Conservation (phyloP, 306 rosid genomes). For the Glycine soja region DNA sequence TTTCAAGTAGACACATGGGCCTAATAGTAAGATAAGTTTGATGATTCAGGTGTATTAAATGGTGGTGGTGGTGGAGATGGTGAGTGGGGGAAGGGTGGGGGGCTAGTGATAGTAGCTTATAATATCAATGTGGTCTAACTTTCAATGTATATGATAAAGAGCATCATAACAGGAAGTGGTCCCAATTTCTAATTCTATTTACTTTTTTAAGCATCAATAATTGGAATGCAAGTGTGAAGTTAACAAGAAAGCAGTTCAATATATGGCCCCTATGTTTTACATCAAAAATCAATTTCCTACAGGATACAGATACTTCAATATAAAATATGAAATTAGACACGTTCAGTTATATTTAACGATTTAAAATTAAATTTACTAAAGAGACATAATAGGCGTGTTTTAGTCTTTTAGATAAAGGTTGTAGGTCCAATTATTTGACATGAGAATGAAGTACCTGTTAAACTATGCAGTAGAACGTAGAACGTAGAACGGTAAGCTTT, state of each 20-base stretch:
- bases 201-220: neutral
- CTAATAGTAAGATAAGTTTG: conserved; percentile 6
- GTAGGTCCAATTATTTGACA: neutral
- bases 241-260: conserved; percentile 3
- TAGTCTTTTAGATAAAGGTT: neutral
- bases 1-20: neutral
- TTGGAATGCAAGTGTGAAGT: neutral
- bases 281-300: neutral
- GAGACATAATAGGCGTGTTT: neutral
- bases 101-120: neutral
- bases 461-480: neutral
- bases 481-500: neutral
- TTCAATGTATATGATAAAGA: neutral
- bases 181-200: neutral
- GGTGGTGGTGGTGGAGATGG: neutral
- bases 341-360: neutral
- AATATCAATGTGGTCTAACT: neutral
- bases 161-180: neutral
- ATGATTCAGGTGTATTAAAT: neutral
- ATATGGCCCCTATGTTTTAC: neutral
- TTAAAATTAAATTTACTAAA: neutral
- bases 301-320: neutral
- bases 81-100: neutral
- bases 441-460: neutral
- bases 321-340: neutral